Evolutionary conservation across 495 filamentous ascomycete species (phyloP).

Genomic region (Podospora australis): DNA sequence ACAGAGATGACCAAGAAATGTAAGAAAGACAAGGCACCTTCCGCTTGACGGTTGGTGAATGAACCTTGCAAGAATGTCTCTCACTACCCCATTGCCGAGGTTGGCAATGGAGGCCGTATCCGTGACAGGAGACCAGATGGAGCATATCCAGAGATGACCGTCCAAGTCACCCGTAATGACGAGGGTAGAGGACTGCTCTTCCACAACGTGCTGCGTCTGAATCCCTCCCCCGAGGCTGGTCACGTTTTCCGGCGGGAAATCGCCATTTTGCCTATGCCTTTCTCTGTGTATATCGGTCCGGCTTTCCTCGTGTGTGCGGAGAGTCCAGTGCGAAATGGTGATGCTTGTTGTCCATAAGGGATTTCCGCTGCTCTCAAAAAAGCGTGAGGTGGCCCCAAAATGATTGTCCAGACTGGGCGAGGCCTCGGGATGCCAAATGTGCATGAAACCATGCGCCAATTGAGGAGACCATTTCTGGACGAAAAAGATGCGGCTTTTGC

Average conservation of each 20-base stretch:
- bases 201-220: constrained; percentile 2
- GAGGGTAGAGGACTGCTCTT: constrained; percentile 9
- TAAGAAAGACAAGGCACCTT: constrained; percentile 10
- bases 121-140: constrained; percentile 1
- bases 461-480: constrained; percentile 2
- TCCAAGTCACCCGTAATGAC: constrained; percentile 6
- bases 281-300: not conserved
- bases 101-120: not conserved
- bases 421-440: constrained; percentile 14
- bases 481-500: too few species aligned
- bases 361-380: constrained; percentile 6
- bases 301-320: not conserved
- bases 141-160: constrained; percentile 10
- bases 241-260: constrained; percentile 14
- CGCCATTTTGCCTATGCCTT: constrained; percentile 8
- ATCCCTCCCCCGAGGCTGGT: constrained; percentile 1
- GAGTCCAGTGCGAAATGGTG: constrained; percentile 8
- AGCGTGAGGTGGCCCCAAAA: constrained; percentile 11
- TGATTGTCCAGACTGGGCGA: constrained; percentile 5
- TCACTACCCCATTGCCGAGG: not conserved
- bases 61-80: constrained; percentile 2
- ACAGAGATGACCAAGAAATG: constrained; percentile 11
- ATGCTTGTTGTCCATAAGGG: constrained; percentile 11
- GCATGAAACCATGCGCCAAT: constrained; percentile 4
- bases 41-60: constrained; percentile 11